phyloP scores from a whole-genome alignment of 2,329 filamentous ascomycete genomes.

The Xenoacremonium recifei region DNA sequence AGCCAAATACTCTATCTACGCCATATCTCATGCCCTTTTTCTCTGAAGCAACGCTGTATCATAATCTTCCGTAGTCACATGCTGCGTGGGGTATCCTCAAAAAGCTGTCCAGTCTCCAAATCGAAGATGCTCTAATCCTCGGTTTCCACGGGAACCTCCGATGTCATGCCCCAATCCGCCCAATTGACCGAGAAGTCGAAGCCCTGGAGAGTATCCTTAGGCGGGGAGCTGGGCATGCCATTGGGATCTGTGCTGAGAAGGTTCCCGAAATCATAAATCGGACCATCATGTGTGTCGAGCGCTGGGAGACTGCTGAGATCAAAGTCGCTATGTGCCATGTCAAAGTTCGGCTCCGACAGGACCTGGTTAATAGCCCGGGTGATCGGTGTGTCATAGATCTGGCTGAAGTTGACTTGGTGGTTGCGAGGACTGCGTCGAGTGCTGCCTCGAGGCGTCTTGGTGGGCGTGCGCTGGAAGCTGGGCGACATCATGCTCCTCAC shows the following conservation, averaged over 20 bases:
- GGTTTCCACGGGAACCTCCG: slow-evolving; percentile 9
- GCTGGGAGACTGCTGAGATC: slow-evolving; percentile 41
- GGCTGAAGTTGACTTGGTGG: slow-evolving; percentile 36
- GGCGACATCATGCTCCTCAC: slow-evolving; percentile 45
- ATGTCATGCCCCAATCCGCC: slow-evolving; percentile 29
- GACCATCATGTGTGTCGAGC: slow-evolving; percentile 35
- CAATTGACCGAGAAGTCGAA: slow-evolving; percentile 33
- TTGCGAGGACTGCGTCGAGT: slow-evolving; percentile 44
- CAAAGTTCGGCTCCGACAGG: slow-evolving; percentile 55
- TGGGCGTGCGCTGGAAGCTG: slow-evolving; percentile 48
- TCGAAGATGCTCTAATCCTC: slow-evolving; percentile 16
- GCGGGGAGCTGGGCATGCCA: slow-evolving; percentile 49
- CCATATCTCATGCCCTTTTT: too few species aligned
- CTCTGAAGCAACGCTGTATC: too few species aligned
- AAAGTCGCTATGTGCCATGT: slow-evolving; percentile 40
- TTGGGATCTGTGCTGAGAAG: slow-evolving; percentile 47
- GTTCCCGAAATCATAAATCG: slow-evolving; percentile 45
- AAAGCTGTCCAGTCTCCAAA: too few species aligned
- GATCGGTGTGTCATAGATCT: slow-evolving; percentile 53
- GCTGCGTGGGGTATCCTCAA: too few species aligned
- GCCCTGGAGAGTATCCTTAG: slow-evolving; percentile 18
- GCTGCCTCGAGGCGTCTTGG: slow-evolving; percentile 39
- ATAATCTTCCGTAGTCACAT: too few species aligned
- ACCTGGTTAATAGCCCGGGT: slow-evolving; percentile 63
- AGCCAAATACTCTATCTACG: too few species aligned